These are phyloP conservation scores for Rostrohypoxylon terebratum DNA, from an alignment of 495 filamentous ascomycete genomes.

Conservation along the genomic window DNA sequence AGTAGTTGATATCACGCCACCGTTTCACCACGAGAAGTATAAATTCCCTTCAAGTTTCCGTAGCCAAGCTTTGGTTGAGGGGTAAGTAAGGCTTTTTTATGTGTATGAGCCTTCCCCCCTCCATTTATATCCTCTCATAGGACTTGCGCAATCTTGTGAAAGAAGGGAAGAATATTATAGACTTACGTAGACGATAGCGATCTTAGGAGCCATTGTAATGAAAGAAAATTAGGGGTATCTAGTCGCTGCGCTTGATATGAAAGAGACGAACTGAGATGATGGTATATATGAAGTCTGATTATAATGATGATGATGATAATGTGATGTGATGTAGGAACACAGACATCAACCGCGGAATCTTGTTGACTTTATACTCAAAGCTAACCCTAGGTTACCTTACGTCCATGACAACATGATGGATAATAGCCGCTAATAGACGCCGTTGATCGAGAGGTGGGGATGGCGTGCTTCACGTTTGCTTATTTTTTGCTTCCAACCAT, in stretches of 20 bases:
- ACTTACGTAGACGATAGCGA: slow-evolving; percentile 91
- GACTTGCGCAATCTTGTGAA: not conserved
- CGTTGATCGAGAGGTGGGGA: slow-evolving; percentile 29
- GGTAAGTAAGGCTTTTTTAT: not conserved
- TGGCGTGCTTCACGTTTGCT: slow-evolving; percentile 32
- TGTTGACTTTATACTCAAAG: slow-evolving; percentile 34
- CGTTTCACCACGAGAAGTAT: slow-evolving; percentile 2
- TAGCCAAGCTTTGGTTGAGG: not conserved
- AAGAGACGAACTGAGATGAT: not conserved
- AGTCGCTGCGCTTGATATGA: slow-evolving; percentile 8
- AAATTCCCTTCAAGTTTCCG: slow-evolving; percentile 20
- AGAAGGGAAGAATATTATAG: slow-evolving; percentile 4
- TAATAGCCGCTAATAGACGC: slow-evolving; percentile 20
- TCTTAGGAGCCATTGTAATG: slow-evolving; percentile 87
- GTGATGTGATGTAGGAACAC: slow-evolving; percentile 1
- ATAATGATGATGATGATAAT: not conserved
- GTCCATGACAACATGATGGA: not conserved
- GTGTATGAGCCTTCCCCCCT: not conserved
- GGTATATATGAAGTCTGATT: not conserved
- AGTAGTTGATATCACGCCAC: not conserved
- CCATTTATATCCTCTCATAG: not conserved
- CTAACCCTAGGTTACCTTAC: slow-evolving; percentile 5
- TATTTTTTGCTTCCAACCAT: slow-evolving; percentile 25
- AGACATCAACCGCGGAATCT: slow-evolving; percentile 1
- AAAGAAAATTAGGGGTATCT: slow-evolving; percentile 36